Conservation (phyloP, 2,329 filamentous ascomycete species). For the Claviceps capensis region DNA sequence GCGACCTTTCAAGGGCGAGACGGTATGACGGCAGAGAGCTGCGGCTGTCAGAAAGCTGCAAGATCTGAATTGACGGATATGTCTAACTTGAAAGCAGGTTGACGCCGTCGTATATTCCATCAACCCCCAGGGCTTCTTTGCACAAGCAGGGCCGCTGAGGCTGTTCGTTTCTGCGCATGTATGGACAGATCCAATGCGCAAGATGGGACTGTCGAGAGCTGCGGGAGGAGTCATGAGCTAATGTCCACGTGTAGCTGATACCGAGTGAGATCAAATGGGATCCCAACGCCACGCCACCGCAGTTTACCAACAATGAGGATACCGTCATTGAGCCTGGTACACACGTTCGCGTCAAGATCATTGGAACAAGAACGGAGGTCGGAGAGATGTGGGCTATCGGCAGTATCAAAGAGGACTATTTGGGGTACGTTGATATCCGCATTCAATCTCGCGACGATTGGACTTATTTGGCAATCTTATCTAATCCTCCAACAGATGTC, state of each 20-base stretch:
- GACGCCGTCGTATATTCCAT: slow-evolving; percentile 89
- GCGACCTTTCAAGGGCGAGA: slow-evolving; percentile 96
- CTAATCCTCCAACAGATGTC: slow-evolving; percentile 12
- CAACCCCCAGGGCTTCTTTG: slow-evolving; percentile 84
- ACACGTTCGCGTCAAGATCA: slow-evolving; percentile 85
- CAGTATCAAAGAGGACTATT: slow-evolving; percentile 79
- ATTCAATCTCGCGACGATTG: background rate
- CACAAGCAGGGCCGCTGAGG: slow-evolving; percentile 62
- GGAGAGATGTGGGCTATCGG: slow-evolving; percentile 94
- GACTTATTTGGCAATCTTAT: background rate
- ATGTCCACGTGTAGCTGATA: slow-evolving; percentile 51
- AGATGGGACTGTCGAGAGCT: background rate
- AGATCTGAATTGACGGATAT: slow-evolving; percentile 6
- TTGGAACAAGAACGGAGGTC: slow-evolving; percentile 86
- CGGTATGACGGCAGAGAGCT: slow-evolving; percentile 43
- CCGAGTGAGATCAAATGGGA: slow-evolving; percentile 88
- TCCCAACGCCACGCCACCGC: slow-evolving; percentile 87
- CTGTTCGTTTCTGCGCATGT: slow-evolving; percentile 76
- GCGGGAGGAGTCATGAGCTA: background rate
- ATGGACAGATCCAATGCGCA: slow-evolving; percentile 24
- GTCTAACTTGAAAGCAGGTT: slow-evolving; percentile 44
- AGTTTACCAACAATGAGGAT: slow-evolving; percentile 91
- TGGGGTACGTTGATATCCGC: slow-evolving; percentile 37
- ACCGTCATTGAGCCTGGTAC: slow-evolving; percentile 88
- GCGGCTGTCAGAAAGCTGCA: slow-evolving; percentile 4